phyloP scores from a whole-genome alignment of 768 basidiomycete genomes.

The Auriculariales sp. region DNA sequence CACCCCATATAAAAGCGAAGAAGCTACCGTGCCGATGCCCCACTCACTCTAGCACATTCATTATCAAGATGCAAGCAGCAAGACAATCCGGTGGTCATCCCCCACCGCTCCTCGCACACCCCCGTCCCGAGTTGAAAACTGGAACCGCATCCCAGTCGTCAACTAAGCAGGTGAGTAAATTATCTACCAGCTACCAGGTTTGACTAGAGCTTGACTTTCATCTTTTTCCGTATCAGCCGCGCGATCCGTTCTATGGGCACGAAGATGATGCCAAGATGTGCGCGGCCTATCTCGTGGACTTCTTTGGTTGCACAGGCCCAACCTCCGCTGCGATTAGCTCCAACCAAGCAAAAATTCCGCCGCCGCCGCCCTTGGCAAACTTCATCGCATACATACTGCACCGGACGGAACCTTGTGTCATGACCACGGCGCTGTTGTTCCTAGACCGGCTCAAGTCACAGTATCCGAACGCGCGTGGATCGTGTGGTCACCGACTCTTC shows the following conservation, averaged over 20 bases:
- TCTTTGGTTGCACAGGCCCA: slow-evolving; percentile 76
- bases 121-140: too few relatives aligned
- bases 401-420: slow-evolving; percentile 57
- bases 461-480: slow-evolving; percentile 84
- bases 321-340: too few relatives aligned
- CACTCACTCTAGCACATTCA: too few relatives aligned
- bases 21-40: too few relatives aligned
- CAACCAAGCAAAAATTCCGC: slow-evolving; percentile 13
- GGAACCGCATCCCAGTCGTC: too few relatives aligned
- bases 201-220: too few relatives aligned
- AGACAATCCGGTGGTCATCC: too few relatives aligned
- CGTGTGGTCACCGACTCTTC: slow-evolving; percentile 79
- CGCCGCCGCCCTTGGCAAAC: slow-evolving; percentile 45
- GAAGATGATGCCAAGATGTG: slow-evolving; percentile 54
- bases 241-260: slow-evolving; percentile 61
- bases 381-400: slow-evolving; percentile 84
- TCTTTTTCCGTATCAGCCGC: neutral
- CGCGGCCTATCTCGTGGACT: slow-evolving; percentile 66
- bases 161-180: too few relatives aligned
- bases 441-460: slow-evolving; percentile 77
- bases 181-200: too few relatives aligned
- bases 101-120: too few relatives aligned
- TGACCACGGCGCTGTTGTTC: slow-evolving; percentile 53
- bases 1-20: too few relatives aligned
- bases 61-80: too few relatives aligned